Conservation (phyloP, 2,329 filamentous ascomycete species). For the Fusarium annulatum region DNA sequence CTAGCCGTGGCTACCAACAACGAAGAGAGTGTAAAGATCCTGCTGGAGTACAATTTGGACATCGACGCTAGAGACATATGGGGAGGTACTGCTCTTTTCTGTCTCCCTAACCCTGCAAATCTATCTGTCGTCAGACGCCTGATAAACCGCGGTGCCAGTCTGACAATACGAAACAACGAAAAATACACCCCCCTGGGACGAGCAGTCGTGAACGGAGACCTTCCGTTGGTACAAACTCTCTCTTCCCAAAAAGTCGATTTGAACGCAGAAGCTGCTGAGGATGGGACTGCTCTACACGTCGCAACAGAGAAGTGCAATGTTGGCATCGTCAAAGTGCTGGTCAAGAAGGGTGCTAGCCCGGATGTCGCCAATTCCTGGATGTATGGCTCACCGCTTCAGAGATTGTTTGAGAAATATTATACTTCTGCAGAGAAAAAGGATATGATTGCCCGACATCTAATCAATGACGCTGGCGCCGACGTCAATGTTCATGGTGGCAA, state of each 20-base stretch:
- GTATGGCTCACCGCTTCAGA: neutral
- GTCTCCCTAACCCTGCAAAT: neutral
- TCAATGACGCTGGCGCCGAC: neutral
- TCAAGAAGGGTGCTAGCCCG: accelerated
- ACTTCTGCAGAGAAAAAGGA: neutral
- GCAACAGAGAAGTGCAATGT: neutral
- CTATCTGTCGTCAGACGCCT: neutral
- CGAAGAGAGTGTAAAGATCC: neutral
- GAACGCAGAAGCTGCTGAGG: neutral
- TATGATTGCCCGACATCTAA: neutral
- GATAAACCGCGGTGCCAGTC: neutral
- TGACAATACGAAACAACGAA: neutral
- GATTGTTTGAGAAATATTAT: neutral
- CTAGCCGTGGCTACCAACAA: neutral
- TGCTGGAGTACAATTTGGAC: neutral
- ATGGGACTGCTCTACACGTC: neutral
- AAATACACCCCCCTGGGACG: neutral
- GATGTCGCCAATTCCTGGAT: neutral
- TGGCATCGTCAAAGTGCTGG: neutral
- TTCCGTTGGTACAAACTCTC: accelerated
- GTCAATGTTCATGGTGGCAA: neutral
- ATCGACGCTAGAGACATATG: accelerated
- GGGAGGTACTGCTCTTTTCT: neutral
- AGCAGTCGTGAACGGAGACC: neutral
- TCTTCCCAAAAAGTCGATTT: neutral